Conservation (phyloP, 2,329 filamentous ascomycete species). For the Raffaelea deltoideospora region DNA sequence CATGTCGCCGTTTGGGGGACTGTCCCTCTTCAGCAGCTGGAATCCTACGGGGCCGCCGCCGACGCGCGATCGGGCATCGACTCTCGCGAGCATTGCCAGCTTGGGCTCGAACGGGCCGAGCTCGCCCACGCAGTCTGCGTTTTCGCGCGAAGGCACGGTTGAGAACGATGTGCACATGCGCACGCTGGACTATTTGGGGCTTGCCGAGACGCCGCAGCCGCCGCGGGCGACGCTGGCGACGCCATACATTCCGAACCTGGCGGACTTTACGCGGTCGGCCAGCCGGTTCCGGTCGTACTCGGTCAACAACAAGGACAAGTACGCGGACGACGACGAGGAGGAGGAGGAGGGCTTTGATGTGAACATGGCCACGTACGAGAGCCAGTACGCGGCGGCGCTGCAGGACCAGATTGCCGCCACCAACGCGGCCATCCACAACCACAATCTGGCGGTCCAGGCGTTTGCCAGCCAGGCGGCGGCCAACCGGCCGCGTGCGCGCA, state of each 20-base stretch:
- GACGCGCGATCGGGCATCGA: conserved; percentile 73
- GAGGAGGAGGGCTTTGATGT: conserved; percentile 60
- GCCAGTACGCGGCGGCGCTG: conserved; percentile 43
- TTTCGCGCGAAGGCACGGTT: conserved; percentile 68
- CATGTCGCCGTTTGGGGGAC: conserved; percentile 65
- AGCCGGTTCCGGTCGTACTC: conserved; percentile 95
- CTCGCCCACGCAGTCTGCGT: conserved; percentile 74
- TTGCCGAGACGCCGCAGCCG: conserved; percentile 85
- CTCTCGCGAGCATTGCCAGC: conserved; percentile 67
- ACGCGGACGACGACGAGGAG: conserved; percentile 79
- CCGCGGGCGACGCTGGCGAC: conserved; percentile 58
- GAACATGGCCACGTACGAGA: conserved; percentile 35
- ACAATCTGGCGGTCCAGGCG: conserved; percentile 86
- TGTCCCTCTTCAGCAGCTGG: conserved; percentile 85
- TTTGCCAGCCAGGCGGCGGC: conserved; percentile 71
- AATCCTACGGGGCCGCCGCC: too few species aligned
- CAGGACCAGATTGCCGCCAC: conserved; percentile 50
- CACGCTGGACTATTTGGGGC: conserved; percentile 86
- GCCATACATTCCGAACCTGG: conserved; percentile 60
- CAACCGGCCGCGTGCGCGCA: conserved; percentile 75
- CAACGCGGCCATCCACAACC: conserved; percentile 63
- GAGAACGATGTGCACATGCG: conserved; percentile 80
- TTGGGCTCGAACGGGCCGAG: conserved; percentile 81
- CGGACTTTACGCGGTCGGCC: conserved; percentile 59
- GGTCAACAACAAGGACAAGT: conserved; percentile 96